Conservation (phyloP, 2,329 filamentous ascomycete species). For the Aspergillus pseudonomiae region DNA sequence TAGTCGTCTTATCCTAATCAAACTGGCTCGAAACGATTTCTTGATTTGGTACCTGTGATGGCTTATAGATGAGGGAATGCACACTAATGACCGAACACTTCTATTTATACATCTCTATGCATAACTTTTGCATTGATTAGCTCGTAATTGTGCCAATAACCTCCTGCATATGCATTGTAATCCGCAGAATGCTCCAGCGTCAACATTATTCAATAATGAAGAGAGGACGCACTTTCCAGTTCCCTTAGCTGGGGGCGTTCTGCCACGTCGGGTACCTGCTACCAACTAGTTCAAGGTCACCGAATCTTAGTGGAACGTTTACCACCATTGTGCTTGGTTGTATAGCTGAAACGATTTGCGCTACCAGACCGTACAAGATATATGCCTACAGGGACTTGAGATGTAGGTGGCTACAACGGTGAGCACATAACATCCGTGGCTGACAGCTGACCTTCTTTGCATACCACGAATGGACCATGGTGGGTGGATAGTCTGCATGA, state of each 20-base stretch:
- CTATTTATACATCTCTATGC: neutral
- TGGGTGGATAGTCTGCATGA: neutral
- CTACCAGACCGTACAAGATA: neutral
- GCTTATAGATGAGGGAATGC: neutral
- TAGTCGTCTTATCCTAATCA: conserved; percentile 16
- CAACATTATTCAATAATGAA: no score
- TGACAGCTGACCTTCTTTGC: neutral
- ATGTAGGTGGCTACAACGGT: neutral
- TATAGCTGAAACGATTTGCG: neutral
- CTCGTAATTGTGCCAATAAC: neutral
- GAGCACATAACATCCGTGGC: neutral
- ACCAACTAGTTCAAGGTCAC: neutral
- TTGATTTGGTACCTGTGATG: neutral
- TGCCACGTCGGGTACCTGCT: neutral
- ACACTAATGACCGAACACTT: neutral
- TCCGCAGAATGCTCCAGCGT: no score
- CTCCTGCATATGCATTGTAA: neutral
- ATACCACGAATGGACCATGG: neutral
- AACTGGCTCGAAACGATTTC: conserved; percentile 13
- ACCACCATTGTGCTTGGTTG: neutral
- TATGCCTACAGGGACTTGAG: neutral
- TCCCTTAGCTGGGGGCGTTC: conserved; percentile 5
- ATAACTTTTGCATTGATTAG: no score
- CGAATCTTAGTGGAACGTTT: neutral
- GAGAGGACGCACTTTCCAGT: no score